phyloP scores from a whole-genome alignment of 495 filamentous ascomycete genomes.

The Pseudotulostoma volvatum region DNA sequence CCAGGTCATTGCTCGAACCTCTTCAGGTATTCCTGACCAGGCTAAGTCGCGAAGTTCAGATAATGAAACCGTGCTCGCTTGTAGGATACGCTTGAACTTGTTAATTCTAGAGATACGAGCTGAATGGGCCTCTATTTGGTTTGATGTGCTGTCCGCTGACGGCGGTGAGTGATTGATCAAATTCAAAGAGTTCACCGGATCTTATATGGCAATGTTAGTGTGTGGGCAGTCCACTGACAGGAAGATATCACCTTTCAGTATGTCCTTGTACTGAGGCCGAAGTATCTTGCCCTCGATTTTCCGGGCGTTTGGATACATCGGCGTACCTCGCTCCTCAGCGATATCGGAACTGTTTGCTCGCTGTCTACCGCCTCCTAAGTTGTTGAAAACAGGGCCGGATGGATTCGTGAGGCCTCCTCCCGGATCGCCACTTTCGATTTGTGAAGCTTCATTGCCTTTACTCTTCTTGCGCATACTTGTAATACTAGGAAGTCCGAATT shows the following conservation, averaged over 20 bases:
- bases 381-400: conserved; percentile 21
- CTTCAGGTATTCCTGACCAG: conserved; percentile 87
- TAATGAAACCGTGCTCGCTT: conserved; percentile 75
- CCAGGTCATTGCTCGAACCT: conserved; percentile 97
- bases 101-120: conserved; percentile 88
- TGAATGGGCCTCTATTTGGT: conserved; percentile 74
- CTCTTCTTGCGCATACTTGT: conserved; percentile 66
- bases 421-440: conserved; percentile 27
- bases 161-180: conserved; percentile 75
- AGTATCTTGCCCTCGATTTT: conserved; percentile 87
- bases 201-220: conserved; percentile 22
- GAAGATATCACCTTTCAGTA: conserved; percentile 47
- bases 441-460: conserved; percentile 30
- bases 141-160: conserved; percentile 57
- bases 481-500: conserved; percentile 84
- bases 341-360: conserved; percentile 76
- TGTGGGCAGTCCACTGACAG: no score
- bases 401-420: conserved; percentile 20
- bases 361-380: conserved; percentile 18
- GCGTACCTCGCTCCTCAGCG: conserved; percentile 73
- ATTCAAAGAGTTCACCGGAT: conserved; percentile 90
- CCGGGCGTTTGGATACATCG: conserved; percentile 72
- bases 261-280: conserved; percentile 92
- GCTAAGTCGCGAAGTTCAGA: conserved; percentile 67
- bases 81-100: conserved; percentile 92